Evolutionary conservation across 1,284 basidiomycete genomes (phyloP).

Genomic region (Sphaerobolus stellatus): DNA sequence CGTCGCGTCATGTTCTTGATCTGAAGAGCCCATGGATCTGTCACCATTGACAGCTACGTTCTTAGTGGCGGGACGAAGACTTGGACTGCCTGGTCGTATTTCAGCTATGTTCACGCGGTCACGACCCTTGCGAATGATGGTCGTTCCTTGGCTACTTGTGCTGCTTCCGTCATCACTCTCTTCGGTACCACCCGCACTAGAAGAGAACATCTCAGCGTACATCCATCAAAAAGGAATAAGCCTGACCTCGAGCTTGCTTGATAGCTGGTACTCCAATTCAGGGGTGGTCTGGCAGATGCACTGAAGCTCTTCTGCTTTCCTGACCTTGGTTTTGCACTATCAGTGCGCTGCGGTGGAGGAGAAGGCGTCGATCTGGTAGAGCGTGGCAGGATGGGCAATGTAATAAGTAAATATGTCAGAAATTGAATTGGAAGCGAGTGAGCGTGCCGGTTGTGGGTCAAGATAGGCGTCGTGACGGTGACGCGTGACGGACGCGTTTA

Average conservation of each 20-base stretch:
- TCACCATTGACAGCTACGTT: too few relatives aligned
- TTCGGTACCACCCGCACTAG: conserved; percentile 19
- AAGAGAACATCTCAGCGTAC: conserved; percentile 1
- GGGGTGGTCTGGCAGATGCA: conserved; percentile 24
- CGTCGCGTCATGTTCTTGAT: not conserved
- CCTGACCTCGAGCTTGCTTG: conserved; percentile 71
- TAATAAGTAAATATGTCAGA: not conserved
- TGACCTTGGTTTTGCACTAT: not conserved
- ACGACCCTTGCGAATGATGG: conserved; percentile 4
- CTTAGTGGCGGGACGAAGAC: too few relatives aligned
- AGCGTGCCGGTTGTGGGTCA: conserved; percentile 1
- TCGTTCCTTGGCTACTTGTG: conserved; percentile 8
- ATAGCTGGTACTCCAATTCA: conserved; percentile 83
- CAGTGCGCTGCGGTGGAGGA: conserved; percentile 40
- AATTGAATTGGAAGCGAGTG: not conserved
- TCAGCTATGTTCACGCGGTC: not conserved
- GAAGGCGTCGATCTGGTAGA: conserved; percentile 71
- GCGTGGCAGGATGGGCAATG: conserved; percentile 62
- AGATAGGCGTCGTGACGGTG: conserved; percentile 1
- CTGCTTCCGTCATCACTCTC: conserved; percentile 33
- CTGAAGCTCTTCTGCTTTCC: conserved; percentile 8
- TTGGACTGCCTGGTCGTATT: too few relatives aligned
- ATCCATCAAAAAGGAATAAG: conserved; percentile 34
- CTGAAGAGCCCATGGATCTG: not conserved
- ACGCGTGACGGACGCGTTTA: conserved; percentile 11